Evolutionary conservation across 164 flowering plant species (phyloP), one percentile per base, ranked within the genome.

Genomic region (Piper betle): DNA sequence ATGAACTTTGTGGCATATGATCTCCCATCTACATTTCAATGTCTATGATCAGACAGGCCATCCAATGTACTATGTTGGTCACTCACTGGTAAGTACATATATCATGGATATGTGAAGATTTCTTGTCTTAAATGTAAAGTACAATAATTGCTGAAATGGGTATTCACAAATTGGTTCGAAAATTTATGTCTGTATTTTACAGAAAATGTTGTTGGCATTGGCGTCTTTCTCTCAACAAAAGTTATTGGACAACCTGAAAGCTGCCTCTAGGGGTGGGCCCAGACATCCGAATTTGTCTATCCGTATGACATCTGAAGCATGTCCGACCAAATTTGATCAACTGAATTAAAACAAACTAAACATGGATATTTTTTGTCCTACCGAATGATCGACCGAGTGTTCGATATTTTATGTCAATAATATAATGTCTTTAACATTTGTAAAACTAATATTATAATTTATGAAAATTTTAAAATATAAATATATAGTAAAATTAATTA

Each of bases 191-290:
- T 13, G 5, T 48, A 5, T 43, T 42, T 5, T 13, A 52, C 79
- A 91, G 97, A 96, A 96, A 58, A 92, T 96, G 12, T 77, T 89
- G 72, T 78, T 80, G 52, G 87, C 84, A 19, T 66, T 92, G 76
- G 91, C 93, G n/a, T 79, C 91, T 4, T 79, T 92, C 41, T 83
- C 96, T 13, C 78, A 92, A 73, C 85, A 87, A 20, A 71, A 57
- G 55, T 59, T 77, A 57, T 70, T 80, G 62, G 81, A 83, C 78
- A 74, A 74, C 73, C 63, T 89, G 68, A 78, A 66, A 71, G 87
- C 98, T 48, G 96, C 86, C n/a, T n/a, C n/a, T n/a, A n/a, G n/a
- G n/a, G n/a, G n/a, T n/a, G n/a, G n/a, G n/a, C n/a, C n/a, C n/a
- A n/a, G n/a, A n/a, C n/a, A n/a, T n/a, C n/a, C n/a, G n/a, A n/a